Evolutionary conservation across 2,329 filamentous ascomycete genomes (phyloP).

Genomic region (Calcarisporium arbuscula): DNA sequence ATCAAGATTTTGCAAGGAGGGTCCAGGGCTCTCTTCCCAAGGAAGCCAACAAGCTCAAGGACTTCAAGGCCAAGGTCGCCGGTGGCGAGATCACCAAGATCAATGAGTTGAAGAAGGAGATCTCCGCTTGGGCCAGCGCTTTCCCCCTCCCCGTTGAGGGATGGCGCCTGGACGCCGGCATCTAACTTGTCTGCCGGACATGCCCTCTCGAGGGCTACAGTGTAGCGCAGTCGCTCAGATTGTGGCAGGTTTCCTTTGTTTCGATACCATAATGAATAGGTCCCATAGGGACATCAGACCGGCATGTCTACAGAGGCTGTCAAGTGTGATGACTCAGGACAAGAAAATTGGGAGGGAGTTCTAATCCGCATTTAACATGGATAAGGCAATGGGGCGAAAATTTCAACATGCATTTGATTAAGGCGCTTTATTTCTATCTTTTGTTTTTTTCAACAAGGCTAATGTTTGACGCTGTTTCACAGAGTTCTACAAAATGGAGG

Average conservation of each 20-base stretch:
- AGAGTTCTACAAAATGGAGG: slow-evolving; percentile 4
- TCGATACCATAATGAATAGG: too few species aligned
- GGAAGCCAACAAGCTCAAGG: slow-evolving; percentile 98
- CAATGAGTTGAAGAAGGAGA: slow-evolving; percentile 80
- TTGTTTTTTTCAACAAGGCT: slow-evolving; percentile 9
- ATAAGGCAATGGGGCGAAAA: slow-evolving; percentile 15
- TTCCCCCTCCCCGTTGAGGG: slow-evolving; percentile 90
- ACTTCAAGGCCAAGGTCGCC: slow-evolving; percentile 93
- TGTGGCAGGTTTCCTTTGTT: too few species aligned
- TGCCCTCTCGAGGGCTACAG: too few species aligned
- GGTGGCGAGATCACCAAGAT: slow-evolving; percentile 75
- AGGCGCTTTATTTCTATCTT: slow-evolving; percentile 16
- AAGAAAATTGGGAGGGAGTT: slow-evolving; percentile 5
- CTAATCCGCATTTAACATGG: slow-evolving; percentile 16
- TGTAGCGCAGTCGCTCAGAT: too few species aligned
- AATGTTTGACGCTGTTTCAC: not conserved
- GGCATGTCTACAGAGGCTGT: too few species aligned
- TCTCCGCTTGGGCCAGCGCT: slow-evolving; percentile 74
- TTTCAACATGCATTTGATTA: slow-evolving; percentile 18
- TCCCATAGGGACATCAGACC: too few species aligned
- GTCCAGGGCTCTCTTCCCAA: slow-evolving; percentile 82
- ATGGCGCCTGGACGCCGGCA: slow-evolving; percentile 55
- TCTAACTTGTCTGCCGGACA: slow-evolving; percentile 32
- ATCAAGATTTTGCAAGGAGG: slow-evolving; percentile 88
- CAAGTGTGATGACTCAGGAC: too few species aligned